A percentile compares a stretch with the other conserved stretches of the same genome.
Conservation (phyloP, 768 basidiomycete genomes). For the Leucogyrophana mollusca region DNA sequence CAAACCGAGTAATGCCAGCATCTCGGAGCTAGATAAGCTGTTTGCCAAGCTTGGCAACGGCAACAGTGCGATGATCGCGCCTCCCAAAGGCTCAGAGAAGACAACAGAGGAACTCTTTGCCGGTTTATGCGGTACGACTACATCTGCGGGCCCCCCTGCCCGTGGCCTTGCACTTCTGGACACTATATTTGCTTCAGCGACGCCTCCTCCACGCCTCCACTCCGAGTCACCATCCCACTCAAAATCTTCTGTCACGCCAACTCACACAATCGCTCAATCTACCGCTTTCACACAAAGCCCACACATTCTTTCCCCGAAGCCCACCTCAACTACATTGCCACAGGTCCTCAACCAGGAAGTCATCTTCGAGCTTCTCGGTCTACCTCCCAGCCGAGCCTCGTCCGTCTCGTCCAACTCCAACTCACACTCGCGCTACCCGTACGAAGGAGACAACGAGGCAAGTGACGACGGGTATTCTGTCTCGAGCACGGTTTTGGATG, state of each 20-base stretch:
- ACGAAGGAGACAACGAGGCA: conserved; percentile 60
- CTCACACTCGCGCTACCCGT: conserved; percentile 34
- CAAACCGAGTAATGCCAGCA: conserved; percentile 11
- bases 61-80: conserved; percentile 9
- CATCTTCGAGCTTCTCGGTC: conserved; percentile 61
- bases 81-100: conserved; percentile 24
- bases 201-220: conserved; percentile 19
- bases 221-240: conserved; percentile 16
- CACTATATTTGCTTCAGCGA: conserved; percentile 74
- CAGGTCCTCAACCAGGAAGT: conserved; percentile 74
- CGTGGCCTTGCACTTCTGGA: conserved; percentile 64
- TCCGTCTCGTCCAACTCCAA: conserved; percentile 35
- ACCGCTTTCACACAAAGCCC: conserved; percentile 25
- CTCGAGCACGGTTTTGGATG: conserved; percentile 35
- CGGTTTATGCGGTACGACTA: conserved; percentile 39
- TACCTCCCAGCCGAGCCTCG: conserved; percentile 39
- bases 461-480: conserved; percentile 32
- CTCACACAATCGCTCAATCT: conserved; percentile 10
- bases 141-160: conserved; percentile 23
- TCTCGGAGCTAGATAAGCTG: conserved; percentile 43
- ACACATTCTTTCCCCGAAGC: conserved; percentile 55
- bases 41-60: conserved; percentile 37
- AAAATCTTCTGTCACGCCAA: conserved; percentile 11
- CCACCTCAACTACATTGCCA: conserved; percentile 50
- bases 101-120: conserved; percentile 46